Base-by-base conservation (phyloP, 805 yeast species). In the Nadsonia fulvescens region DNA sequence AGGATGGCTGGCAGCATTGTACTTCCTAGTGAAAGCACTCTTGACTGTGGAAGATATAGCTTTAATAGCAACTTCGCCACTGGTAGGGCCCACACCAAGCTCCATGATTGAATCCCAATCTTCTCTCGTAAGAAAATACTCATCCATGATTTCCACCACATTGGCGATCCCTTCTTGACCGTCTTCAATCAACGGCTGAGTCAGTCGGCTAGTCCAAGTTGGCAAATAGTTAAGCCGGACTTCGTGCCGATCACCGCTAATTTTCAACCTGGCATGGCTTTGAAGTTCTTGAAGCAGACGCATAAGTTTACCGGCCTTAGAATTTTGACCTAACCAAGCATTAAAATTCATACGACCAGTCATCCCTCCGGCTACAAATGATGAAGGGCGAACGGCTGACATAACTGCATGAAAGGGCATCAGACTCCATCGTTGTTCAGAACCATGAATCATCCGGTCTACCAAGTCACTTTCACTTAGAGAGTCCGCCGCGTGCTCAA, bases 351-450 rank as follows among this genome's bases (percentile, higher is more conserved):
- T 68, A 36, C 93, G 57, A 6, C 75, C 75, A 2, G 61, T 50
- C 25, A 74, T 49, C 25, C 61, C 63, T 3, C 35, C 37, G 9
- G 78, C 71, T 12, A 81, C 70, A 35, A 60, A 63, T 17, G 68
- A 67, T 1, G 79, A 62, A 1, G 96, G 98, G 25, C 66, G 54
- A 8, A 89, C 79, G 0, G 92, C 66, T 1, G 95, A 83, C 59
- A 76, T 57, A 4, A 81, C 62, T 0, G 82, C 95, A 50, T 81
- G 94, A 40, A 81, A 61, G 5, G 96, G 98, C 58, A 89, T 63
- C 32, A 86, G 58, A 33, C 89, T 69, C 96, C 96, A 83, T 38
- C 77, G 78, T 48, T 86, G 96, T 37, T 83, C 93, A 20, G 86
- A 66, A 22, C 92, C 75, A 43, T 92, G 77, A 31, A 89, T 86